phyloP scores from a whole-genome alignment of 192 early-diverging fungal species.

The Linnemannia schmuckeri region DNA sequence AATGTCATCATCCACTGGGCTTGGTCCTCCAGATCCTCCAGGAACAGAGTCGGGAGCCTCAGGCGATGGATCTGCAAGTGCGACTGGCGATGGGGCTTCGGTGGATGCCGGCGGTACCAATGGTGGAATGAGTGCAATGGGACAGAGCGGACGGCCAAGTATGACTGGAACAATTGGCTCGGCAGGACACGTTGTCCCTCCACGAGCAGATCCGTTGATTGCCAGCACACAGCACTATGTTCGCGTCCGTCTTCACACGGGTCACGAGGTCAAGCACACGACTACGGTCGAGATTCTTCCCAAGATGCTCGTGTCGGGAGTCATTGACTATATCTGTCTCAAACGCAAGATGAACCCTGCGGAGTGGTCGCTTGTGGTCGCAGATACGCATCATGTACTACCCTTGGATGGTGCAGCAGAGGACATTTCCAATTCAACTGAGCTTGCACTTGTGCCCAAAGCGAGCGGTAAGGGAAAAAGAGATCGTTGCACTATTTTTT shows the following conservation, averaged over 20 bases:
- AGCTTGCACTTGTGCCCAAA: constrained; percentile 82
- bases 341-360: constrained; percentile 90
- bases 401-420: constrained; percentile 86
- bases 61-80: neutral
- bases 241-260: constrained; percentile 64
- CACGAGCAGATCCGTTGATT: constrained; percentile 38
- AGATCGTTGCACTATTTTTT: neutral
- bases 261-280: constrained; percentile 86
- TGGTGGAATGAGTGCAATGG: neutral
- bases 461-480: constrained; percentile 48
- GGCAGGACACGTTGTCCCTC: constrained; percentile 9
- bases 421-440: constrained; percentile 67
- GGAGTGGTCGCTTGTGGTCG: constrained; percentile 90
- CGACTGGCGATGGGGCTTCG: neutral
- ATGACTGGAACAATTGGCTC: neutral
- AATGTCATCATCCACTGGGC: constrained; percentile 1
- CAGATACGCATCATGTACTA: constrained; percentile 79
- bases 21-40: constrained; percentile 24
- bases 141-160: neutral
- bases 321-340: constrained; percentile 87
- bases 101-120: neutral
- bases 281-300: constrained; percentile 86
- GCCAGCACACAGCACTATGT: constrained; percentile 64
- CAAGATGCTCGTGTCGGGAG: constrained; percentile 80
- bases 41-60: neutral